Conservation (phyloP, 495 filamentous ascomycete species). For the Penicillium pulvis region DNA sequence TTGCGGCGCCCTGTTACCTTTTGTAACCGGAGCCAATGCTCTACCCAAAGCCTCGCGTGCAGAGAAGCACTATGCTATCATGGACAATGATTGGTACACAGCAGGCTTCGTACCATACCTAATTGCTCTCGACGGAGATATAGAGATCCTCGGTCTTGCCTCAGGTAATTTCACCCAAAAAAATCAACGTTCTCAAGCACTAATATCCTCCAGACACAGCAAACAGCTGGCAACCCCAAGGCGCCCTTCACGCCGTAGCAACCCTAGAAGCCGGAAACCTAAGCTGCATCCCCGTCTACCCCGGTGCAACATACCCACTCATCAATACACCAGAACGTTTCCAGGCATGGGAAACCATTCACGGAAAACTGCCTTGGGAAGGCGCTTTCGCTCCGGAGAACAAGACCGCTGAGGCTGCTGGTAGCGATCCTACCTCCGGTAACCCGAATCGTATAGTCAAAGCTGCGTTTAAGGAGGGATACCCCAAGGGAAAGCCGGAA, state of each 20-base stretch:
- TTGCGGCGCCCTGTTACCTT: conserved; percentile 18
- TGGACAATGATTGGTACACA: conserved; percentile 41
- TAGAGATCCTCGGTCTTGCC: conserved; percentile 33
- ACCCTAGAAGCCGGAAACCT: conserved; percentile 35
- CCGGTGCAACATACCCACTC: conserved; percentile 35
- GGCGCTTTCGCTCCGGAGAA: conserved; percentile 38
- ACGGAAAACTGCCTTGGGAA: conserved; percentile 37
- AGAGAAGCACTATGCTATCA: conserved; percentile 30
- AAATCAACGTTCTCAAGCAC: not conserved
- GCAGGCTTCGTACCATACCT: conserved; percentile 35
- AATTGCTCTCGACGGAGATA: conserved; percentile 30
- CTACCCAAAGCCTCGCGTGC: conserved; percentile 7
- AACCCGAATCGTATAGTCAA: conserved; percentile 35
- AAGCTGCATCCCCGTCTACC: conserved; percentile 37
- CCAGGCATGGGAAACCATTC: conserved; percentile 35
- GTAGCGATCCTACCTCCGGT: conserved; percentile 35
- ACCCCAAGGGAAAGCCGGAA: conserved; percentile 28
- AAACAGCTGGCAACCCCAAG: conserved; percentile 37
- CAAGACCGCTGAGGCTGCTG: conserved; percentile 26
- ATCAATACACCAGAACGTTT: conserved; percentile 36
- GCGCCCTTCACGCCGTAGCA: conserved; percentile 33
- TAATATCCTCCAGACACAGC: conserved; percentile 26
- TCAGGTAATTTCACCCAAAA: conserved; percentile 15
- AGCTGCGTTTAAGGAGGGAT: conserved; percentile 38
- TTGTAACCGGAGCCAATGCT: conserved; percentile 15